Evolutionary conservation across 306 rosid genomes (phyloP).

Genomic region (Acacia confusa): DNA sequence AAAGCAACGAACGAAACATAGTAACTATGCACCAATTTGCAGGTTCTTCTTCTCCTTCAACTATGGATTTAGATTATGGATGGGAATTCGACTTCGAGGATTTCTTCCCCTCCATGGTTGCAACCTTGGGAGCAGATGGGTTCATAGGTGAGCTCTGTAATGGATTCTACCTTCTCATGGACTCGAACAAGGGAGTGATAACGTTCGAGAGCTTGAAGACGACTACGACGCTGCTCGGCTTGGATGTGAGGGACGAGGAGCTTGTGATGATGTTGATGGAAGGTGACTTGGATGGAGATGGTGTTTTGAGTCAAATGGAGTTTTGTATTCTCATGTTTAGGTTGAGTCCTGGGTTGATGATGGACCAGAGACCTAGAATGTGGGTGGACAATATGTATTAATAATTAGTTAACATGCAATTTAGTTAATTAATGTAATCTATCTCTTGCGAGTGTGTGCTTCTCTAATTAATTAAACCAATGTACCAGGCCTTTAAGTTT

Average conservation of each 20-base stretch:
- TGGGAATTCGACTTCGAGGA: constrained; percentile 65
- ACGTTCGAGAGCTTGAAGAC: constrained; percentile 77
- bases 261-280: constrained; percentile 64
- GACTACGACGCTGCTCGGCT: constrained; percentile 46
- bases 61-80: constrained; percentile 32
- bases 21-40: neutral
- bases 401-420: neutral
- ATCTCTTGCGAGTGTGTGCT: neutral
- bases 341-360: constrained; percentile 60
- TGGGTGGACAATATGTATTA: neutral
- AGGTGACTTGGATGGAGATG: constrained; percentile 78
- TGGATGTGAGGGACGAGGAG: constrained; percentile 59
- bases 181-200: constrained; percentile 59
- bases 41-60: neutral
- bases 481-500: neutral
- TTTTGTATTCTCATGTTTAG: constrained; percentile 79
- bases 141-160: constrained; percentile 58
- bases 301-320: constrained; percentile 60
- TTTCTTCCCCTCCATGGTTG: constrained; percentile 64
- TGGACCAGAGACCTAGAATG: neutral
- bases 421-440: neutral
- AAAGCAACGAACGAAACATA: neutral
- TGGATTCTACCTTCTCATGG: constrained; percentile 70
- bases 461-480: neutral
- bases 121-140: constrained; percentile 54